Base-by-base conservation (phyloP, 768 basidiomycete species). In the Boletus edulis region DNA sequence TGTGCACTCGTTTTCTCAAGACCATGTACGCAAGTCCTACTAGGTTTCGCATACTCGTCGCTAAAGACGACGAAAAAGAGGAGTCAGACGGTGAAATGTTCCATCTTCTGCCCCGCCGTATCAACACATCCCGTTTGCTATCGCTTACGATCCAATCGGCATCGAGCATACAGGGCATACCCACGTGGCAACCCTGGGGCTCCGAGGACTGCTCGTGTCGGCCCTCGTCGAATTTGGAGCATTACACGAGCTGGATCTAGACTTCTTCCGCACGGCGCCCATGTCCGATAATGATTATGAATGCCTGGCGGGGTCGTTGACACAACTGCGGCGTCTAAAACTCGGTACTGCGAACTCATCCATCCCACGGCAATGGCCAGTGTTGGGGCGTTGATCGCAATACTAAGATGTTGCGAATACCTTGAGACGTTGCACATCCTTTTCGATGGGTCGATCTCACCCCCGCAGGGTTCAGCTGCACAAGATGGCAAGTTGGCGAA, bases 361-460 rank as follows among this genome's bases (percentile, higher is more conserved):
- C 7, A 27, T 14, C 34, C 1, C 27, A 27, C 44, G n/a, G n/a
- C n/a, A n/a, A n/a, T n/a, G n/a, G 27, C 66, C 59, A 12, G 41
- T n/a, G 14, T 61, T 4, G 34, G 24, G 4, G 63, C 61, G 5
- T 49, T 62, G 22, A 24, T 65, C 17, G 49, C 56, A 5, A 34
- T 67, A n/a, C 22, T 64, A 42, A 40, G 15, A 3, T 11, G 34
- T 14, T 67, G 66, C 34, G 10, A 32, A 32, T n/a, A 32, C 7
- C 57, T 67, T 20, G 55, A 59, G 45, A 47, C 50, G 39, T 34
- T 67, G 24, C 53, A 53, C n/a, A 50, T 67, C 44, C 43, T 54
- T 20, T 67, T 67, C 24, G 57, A 67, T 20, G 66, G 52, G 18
- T 34, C 43, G 22, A 42, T 59, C 40, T 34, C 49, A 4, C 56